phyloP scores from a whole-genome alignment of 805 yeast species.

The Kodamaea kaohsiungensis region DNA sequence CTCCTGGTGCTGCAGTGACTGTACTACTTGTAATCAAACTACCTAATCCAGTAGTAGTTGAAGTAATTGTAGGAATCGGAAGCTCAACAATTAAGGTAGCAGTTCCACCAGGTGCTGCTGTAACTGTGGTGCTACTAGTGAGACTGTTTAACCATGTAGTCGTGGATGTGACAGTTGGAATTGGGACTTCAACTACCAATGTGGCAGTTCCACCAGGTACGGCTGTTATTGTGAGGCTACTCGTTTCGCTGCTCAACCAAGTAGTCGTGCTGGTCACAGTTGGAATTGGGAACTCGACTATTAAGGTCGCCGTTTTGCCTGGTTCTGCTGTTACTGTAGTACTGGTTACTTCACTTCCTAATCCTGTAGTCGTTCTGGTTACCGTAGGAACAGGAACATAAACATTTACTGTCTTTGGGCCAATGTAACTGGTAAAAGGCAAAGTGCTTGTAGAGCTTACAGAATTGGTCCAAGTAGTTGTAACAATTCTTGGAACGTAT shows the following conservation, averaged over 20 bases:
- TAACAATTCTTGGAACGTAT: not conserved
- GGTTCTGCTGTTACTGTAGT: slow-evolving; percentile 9
- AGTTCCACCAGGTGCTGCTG: slow-evolving; percentile 12
- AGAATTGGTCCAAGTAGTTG: slow-evolving; percentile 6
- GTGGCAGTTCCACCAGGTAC: slow-evolving; percentile 11
- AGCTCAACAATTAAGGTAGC: slow-evolving; percentile 13
- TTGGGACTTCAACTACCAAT: slow-evolving; percentile 14
- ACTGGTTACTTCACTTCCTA: slow-evolving; percentile 9
- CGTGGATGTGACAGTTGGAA: slow-evolving; percentile 14
- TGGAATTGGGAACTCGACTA: slow-evolving; percentile 14
- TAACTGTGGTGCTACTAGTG: not conserved
- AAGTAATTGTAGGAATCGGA: slow-evolving; percentile 10
- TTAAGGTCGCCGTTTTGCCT: slow-evolving; percentile 11
- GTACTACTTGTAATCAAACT: slow-evolving; percentile 6
- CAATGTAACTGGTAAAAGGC: slow-evolving; percentile 8
- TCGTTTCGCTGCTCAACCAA: slow-evolving; percentile 12
- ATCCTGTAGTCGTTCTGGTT: slow-evolving; percentile 6
- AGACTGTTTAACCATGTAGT: slow-evolving; percentile 15
- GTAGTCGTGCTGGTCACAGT: slow-evolving; percentile 6
- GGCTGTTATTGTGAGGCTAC: slow-evolving; percentile 7
- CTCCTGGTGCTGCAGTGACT: slow-evolving; percentile 2
- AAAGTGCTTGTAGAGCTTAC: slow-evolving; percentile 3
- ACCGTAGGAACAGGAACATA: not conserved
- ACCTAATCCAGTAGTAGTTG: slow-evolving; percentile 9
- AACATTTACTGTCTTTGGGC: not conserved